phyloP scores from a whole-genome alignment of 306 rosid genomes.

The Citrullus mucosospermus region DNA sequence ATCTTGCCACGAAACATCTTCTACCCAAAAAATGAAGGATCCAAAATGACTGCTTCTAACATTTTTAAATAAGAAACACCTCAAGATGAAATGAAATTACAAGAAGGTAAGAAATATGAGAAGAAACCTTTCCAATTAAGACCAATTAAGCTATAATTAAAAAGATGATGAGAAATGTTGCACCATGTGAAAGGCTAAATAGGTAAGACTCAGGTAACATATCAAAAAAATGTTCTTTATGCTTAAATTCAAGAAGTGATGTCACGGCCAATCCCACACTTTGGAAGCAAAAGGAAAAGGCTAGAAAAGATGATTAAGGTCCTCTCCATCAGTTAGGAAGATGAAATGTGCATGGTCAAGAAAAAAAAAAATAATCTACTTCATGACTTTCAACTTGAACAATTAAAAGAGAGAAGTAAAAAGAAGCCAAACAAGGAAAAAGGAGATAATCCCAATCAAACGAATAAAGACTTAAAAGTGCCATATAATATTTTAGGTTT shows the following conservation, averaged over 20 bases:
- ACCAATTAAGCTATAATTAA: too few species aligned
- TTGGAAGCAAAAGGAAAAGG: neutral
- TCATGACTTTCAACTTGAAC: neutral
- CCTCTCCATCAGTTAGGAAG: neutral
- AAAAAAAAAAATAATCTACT: neutral
- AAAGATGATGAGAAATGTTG: neutral
- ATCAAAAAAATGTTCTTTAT: neutral
- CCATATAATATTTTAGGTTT: neutral
- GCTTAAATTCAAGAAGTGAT: neutral
- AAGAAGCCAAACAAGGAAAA: neutral
- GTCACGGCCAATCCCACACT: neutral
- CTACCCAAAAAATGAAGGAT: too few species aligned
- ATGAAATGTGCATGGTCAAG: neutral
- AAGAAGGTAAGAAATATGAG: too few species aligned
- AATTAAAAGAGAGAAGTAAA: neutral
- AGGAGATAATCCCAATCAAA: neutral
- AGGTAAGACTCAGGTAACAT: neutral
- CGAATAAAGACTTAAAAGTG: neutral
- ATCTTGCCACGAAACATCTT: too few species aligned
- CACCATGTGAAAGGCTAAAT: neutral
- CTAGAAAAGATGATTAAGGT: neutral
- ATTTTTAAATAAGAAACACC: too few species aligned
- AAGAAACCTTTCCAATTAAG: too few species aligned
- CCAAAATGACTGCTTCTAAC: too few species aligned
- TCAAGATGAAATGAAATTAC: too few species aligned